Percentiles rank a stretch among this genome's conserved stretches.
phyloP scores from a whole-genome alignment of 2,329 filamentous ascomycete species.

The Microsporum ferrugineum region DNA sequence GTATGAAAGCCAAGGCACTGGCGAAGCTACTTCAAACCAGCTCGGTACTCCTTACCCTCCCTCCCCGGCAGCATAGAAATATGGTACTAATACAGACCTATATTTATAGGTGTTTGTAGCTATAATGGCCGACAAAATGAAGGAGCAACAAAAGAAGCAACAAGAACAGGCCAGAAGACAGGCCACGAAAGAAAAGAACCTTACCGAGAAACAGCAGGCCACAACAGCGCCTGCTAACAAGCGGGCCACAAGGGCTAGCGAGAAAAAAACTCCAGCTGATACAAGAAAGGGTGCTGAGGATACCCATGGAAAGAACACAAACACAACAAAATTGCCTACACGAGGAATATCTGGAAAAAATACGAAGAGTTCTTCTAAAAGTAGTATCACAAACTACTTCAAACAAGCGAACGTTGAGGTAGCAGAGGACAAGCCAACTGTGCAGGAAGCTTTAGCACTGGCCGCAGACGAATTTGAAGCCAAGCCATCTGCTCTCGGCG shows the following conservation, averaged over 20 bases:
- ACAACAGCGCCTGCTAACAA: conserved; percentile 15
- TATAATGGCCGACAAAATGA: conserved; percentile 41
- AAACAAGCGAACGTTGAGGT: conserved; percentile 48
- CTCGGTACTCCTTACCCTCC: conserved; percentile 23
- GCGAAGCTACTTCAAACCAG: conserved; percentile 38
- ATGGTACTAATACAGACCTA: background rate
- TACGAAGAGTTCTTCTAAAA: conserved; percentile 17
- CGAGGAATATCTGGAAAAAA: conserved; percentile 21
- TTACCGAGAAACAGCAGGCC: conserved; percentile 17
- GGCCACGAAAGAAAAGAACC: conserved; percentile 25
- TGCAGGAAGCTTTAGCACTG: conserved; percentile 48
- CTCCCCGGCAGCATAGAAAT: background rate
- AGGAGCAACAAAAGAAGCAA: conserved; percentile 32
- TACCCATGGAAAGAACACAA: conserved; percentile 4
- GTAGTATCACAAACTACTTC: conserved; percentile 49
- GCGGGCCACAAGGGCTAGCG: conserved; percentile 25
- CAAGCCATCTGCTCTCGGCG: conserved; percentile 49
- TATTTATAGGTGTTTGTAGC: conserved; percentile 34
- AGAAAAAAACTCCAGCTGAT: conserved; percentile 15
- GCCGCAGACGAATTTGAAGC: conserved; percentile 48
- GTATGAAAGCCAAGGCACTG: conserved; percentile 34
- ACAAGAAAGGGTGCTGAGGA: conserved; percentile 13
- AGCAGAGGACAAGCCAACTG: conserved; percentile 41
- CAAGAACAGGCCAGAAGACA: conserved; percentile 33
- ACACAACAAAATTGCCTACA: conserved; percentile 17